Conservation (phyloP, 352 stramenopile genomes). For the Globisporangium irregulare region DNA sequence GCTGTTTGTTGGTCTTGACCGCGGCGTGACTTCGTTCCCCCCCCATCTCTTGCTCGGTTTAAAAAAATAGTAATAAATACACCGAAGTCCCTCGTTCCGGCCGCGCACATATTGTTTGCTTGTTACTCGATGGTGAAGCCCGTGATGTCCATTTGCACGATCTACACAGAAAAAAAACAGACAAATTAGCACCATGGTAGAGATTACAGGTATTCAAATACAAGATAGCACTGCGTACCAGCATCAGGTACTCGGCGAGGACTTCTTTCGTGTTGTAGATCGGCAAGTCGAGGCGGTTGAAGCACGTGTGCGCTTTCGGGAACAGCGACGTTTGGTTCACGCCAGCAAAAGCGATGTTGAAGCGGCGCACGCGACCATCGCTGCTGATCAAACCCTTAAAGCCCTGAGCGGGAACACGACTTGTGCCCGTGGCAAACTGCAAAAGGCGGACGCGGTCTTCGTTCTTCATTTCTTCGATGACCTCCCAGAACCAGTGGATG, state of each 20-base stretch:
- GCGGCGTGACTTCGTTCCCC: background rate
- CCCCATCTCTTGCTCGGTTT: background rate
- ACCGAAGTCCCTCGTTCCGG: background rate
- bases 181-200: background rate
- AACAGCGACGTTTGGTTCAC: conserved; percentile 65
- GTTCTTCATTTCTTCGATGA: conserved; percentile 74
- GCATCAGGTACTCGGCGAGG: conserved; percentile 68
- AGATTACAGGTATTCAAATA: background rate
- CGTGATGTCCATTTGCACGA: conserved; percentile 97
- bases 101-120: no score
- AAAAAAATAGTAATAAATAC: conserved; percentile 14
- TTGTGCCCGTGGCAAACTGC: conserved; percentile 82
- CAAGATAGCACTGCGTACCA: conserved; percentile 25
- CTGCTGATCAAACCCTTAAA: conserved; percentile 86
- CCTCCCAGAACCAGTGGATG: conserved; percentile 97
- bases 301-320: conserved; percentile 83
- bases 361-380: conserved; percentile 70
- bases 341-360: conserved; percentile 73
- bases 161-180: conserved; percentile 25
- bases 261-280: conserved; percentile 68
- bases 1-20: conserved; percentile 1
- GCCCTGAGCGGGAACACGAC: conserved; percentile 73
- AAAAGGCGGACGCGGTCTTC: conserved; percentile 74
- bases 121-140: conserved; percentile 89
- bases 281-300: conserved; percentile 78